A percentile compares a stretch with the other conserved stretches of the same genome.
Conservation (phyloP, 208 protist species). For the Acanthamoeba lenticulata region DNA sequence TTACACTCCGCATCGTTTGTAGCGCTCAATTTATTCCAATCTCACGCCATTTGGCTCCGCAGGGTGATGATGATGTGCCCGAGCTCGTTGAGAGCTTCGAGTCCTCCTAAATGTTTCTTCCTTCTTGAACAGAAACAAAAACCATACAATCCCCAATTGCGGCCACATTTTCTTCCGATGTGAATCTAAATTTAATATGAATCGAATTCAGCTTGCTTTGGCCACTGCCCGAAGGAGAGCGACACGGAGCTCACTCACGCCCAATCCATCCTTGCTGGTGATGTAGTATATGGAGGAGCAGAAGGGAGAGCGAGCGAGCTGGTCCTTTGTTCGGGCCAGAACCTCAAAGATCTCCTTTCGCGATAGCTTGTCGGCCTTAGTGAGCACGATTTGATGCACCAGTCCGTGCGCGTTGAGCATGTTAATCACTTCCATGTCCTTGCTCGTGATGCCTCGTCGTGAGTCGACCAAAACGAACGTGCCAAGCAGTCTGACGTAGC, state of each 20-base stretch:
- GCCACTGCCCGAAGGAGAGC: neutral
- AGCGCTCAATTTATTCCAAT: slow-evolving; percentile 67
- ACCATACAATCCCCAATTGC: neutral
- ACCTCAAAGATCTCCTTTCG: neutral
- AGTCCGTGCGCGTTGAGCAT: slow-evolving; percentile 48
- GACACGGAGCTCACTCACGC: slow-evolving; percentile 25
- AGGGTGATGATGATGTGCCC: slow-evolving; percentile 81
- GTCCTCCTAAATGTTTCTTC: slow-evolving; percentile 36
- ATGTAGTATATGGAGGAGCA: slow-evolving; percentile 27
- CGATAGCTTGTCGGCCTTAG: slow-evolving; percentile 61
- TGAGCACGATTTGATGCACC: slow-evolving; percentile 7
- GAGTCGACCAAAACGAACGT: slow-evolving; percentile 47
- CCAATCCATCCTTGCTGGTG: slow-evolving; percentile 47
- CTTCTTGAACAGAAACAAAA: neutral
- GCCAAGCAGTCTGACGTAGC: neutral
- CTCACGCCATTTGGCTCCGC: neutral
- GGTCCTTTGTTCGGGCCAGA: neutral
- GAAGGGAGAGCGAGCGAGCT: neutral
- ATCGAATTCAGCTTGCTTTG: neutral
- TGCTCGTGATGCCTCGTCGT: slow-evolving; percentile 18
- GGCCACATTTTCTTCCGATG: neutral
- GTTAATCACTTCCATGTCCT: neutral
- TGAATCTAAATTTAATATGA: neutral
- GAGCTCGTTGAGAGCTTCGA: slow-evolving; percentile 82
- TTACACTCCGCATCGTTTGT: slow-evolving; percentile 82